phyloP scores from a whole-genome alignment of 2,329 filamentous ascomycete genomes.

The Zopfia rhizophila region DNA sequence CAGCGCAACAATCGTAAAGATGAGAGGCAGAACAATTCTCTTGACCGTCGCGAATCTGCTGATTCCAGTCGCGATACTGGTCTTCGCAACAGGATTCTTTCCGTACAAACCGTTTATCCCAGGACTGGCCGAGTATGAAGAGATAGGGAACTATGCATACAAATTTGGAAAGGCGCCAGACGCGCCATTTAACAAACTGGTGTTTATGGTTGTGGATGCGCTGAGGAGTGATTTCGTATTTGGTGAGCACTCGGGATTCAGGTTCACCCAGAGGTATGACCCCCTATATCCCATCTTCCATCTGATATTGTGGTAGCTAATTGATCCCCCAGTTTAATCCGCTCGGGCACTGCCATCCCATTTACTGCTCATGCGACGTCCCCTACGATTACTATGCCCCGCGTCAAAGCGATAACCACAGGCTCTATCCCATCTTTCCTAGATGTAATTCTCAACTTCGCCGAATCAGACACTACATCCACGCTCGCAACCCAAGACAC shows the following conservation, averaged over 20 bases:
- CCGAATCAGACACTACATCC: conserved; percentile 91
- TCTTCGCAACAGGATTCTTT: conserved; percentile 94
- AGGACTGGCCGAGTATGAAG: conserved; percentile 77
- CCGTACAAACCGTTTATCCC: conserved; percentile 95
- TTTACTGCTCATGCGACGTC: conserved; percentile 97
- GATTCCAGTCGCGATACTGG: conserved; percentile 72
- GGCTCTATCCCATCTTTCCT: conserved; percentile 98
- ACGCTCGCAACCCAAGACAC: conserved; percentile 90
- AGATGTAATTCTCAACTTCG: conserved; percentile 95
- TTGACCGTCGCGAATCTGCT: conserved; percentile 78
- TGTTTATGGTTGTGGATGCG: conserved; percentile 99
- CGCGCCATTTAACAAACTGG: conserved; percentile 84
- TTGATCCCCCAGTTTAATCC: conserved; percentile 74
- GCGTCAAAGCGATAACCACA: conserved; percentile 96
- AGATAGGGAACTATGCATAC: conserved; percentile 61
- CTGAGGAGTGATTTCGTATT: conserved; percentile 93
- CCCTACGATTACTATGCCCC: conserved; percentile 97
- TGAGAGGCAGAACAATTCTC: conserved; percentile 42
- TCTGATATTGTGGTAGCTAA: background rate
- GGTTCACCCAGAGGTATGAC: conserved; percentile 84
- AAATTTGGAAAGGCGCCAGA: conserved; percentile 63
- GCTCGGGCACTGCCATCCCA: conserved; percentile 82
- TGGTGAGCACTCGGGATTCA: conserved; percentile 79
- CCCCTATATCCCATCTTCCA: background rate
- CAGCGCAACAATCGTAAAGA: conserved; percentile 22